A percentile compares a stretch with the other conserved stretches of the same genome.
Conservation (phyloP, 208 protist genomes). For the Leishmania braziliensis region DNA sequence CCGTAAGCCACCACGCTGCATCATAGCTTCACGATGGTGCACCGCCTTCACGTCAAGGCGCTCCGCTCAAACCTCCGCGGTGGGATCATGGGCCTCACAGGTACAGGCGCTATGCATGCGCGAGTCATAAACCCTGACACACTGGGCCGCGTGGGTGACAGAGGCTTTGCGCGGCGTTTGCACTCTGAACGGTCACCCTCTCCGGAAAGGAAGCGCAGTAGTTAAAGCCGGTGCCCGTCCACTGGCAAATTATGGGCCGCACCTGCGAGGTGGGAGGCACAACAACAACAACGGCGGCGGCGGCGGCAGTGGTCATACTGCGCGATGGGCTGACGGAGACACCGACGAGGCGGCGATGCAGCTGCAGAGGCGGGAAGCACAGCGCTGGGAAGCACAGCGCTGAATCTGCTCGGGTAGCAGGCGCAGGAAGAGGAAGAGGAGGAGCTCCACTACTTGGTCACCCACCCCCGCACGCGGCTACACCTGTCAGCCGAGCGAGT, state of each 20-base stretch:
- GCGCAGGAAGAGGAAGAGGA: conserved; percentile 33
- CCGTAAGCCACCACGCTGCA: conserved; percentile 32
- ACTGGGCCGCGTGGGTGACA: conserved; percentile 13
- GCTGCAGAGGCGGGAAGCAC: conserved; percentile 16
- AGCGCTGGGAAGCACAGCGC: conserved; percentile 13
- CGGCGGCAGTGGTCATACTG: not conserved
- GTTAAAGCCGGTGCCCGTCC: too few species aligned
- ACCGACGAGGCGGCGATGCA: conserved; percentile 5
- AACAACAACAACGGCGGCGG: not conserved
- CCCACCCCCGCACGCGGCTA: conserved; percentile 23
- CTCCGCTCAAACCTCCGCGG: conserved; percentile 33
- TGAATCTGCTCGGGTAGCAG: conserved; percentile 27
- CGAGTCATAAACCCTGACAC: conserved; percentile 10
- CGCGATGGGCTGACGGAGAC: not conserved
- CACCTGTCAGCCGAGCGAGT: conserved; percentile 29
- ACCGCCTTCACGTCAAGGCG: conserved; percentile 38
- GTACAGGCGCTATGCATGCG: conserved; percentile 9
- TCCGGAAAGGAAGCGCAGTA: not conserved
- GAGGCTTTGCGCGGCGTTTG: conserved; percentile 2
- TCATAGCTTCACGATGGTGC: conserved; percentile 32
- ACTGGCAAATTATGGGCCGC: too few species aligned
- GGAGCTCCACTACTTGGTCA: conserved; percentile 14
- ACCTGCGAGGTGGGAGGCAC: too few species aligned
- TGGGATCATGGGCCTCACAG: conserved; percentile 37
- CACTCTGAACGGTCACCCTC: not conserved